Evolutionary conservation across 768 basidiomycete species (phyloP).

Genomic region (Rhodotorula diobovata): DNA sequence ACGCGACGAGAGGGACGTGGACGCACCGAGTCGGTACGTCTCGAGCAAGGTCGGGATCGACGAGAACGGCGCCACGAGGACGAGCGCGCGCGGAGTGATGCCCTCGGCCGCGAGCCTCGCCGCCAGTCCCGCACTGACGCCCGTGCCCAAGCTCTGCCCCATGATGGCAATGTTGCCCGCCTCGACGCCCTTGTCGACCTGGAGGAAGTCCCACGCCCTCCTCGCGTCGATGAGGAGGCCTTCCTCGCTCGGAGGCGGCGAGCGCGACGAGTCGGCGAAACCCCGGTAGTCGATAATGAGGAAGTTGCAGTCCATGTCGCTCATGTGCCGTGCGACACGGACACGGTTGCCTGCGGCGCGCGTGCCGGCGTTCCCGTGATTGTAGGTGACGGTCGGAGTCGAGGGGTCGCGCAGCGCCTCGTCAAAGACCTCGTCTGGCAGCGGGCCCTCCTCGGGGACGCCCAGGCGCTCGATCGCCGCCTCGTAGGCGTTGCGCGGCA

Average conservation of each 20-base stretch:
- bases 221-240: constrained; percentile 68
- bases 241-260: constrained; percentile 59
- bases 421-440: constrained; percentile 42
- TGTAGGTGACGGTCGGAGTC: constrained; percentile 76
- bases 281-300: constrained; percentile 82
- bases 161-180: constrained; percentile 64
- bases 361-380: constrained; percentile 85
- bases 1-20: neutral
- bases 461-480: constrained; percentile 44
- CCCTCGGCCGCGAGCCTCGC: constrained; percentile 50
- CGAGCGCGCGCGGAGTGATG: constrained; percentile 7
- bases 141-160: constrained; percentile 87
- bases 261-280: constrained; percentile 77
- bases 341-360: constrained; percentile 66
- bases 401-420: constrained; percentile 41
- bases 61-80: constrained; percentile 38
- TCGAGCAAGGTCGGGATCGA: constrained; percentile 26
- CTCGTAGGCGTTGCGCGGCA: constrained; percentile 64
- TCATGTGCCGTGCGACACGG: constrained; percentile 48
- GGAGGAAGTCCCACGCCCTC: constrained; percentile 74
- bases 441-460: constrained; percentile 42
- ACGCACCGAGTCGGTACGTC: constrained; percentile 21
- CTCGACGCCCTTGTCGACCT: constrained; percentile 55
- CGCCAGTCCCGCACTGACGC: constrained; percentile 56
- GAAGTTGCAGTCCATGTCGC: constrained; percentile 65